These are phyloP conservation scores for Waitea zeae DNA, from an alignment of 1,284 basidiomycete species.

Conservation along the genomic window DNA sequence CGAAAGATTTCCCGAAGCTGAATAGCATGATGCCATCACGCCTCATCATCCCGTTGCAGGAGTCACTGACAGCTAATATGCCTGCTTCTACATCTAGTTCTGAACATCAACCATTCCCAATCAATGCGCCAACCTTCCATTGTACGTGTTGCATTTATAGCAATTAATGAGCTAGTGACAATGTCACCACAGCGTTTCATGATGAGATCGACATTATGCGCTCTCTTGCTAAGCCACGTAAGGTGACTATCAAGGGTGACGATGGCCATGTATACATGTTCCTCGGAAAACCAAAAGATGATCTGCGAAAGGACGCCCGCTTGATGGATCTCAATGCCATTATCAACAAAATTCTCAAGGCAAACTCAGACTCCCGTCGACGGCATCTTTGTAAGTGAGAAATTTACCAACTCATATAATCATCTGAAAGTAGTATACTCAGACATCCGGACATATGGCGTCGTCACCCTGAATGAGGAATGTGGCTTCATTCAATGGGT, in stretches of 20 bases:
- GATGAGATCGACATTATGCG: constrained; percentile 88
- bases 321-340: constrained; percentile 98
- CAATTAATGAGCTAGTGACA: neutral
- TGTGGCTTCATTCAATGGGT: constrained; percentile 99
- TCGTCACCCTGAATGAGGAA: constrained; percentile 92
- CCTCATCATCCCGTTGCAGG: constrained; percentile 84
- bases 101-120: constrained; percentile 72
- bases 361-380: constrained; percentile 83
- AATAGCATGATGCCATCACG: constrained; percentile 39
- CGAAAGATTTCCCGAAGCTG: constrained; percentile 47
- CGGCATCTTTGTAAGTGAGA: constrained; percentile 63
- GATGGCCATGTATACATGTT: constrained; percentile 84
- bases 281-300: constrained; percentile 95
- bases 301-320: constrained; percentile 92
- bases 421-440: constrained; percentile 4
- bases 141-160: constrained; percentile 34
- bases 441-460: constrained; percentile 95
- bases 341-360: constrained; percentile 94
- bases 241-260: constrained; percentile 74
- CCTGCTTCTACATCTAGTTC: constrained; percentile 54
- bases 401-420: neutral
- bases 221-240: constrained; percentile 85
- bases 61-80: constrained; percentile 79
- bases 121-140: constrained; percentile 59
- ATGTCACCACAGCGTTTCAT: constrained; percentile 34